phyloP scores from a whole-genome alignment of 2,329 filamentous ascomycete genomes.

The Colletotrichum coccodes region DNA sequence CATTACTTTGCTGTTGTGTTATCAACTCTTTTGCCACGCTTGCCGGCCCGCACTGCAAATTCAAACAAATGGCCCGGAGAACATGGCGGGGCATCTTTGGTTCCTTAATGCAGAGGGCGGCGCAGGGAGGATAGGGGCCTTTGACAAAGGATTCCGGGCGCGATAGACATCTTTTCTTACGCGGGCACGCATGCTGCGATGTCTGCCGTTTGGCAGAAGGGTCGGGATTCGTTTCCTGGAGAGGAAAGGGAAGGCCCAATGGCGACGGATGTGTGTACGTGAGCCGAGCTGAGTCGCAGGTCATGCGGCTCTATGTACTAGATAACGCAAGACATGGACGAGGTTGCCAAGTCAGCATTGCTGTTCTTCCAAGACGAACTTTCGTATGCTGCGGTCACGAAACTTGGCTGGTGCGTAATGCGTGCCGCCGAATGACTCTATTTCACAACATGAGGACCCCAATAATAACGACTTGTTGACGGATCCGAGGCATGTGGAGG shows the following conservation, averaged over 20 bases:
- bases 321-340: conserved; percentile 26
- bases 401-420: not conserved
- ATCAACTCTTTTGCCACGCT: conserved; percentile 15
- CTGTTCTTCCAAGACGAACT: not conserved
- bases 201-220: not conserved
- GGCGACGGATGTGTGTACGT: conserved; percentile 19
- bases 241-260: not conserved
- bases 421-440: no score
- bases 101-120: conserved; percentile 12
- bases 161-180: conserved; percentile 26
- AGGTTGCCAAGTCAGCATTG: conserved; percentile 13
- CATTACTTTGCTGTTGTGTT: conserved; percentile 23
- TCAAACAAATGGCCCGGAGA: conserved; percentile 19
- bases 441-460: no score
- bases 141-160: conserved; percentile 9
- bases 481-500: no score
- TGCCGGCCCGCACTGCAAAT: not conserved
- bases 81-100: not conserved
- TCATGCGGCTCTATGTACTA: conserved; percentile 18
- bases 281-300: not conserved
- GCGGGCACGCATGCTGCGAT: conserved; percentile 5
- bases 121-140: conserved; percentile 5
- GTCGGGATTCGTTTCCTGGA: not conserved
- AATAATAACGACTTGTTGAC: no score
- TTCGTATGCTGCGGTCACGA: not conserved